Evolutionary conservation across 306 rosid species (phyloP).

Genomic region (Vicia faba): DNA sequence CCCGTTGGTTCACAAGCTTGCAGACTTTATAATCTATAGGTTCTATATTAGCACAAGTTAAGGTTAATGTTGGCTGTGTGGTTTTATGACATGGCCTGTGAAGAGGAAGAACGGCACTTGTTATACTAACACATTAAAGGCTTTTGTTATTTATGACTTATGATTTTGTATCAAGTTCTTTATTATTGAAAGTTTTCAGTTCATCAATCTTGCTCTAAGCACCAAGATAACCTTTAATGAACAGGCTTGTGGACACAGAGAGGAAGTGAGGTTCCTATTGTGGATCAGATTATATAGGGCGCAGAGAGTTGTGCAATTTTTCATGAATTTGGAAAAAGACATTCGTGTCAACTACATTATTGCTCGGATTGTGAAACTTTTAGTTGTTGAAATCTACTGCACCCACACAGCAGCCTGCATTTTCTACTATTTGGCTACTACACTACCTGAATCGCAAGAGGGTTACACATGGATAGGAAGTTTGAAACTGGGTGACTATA

Average conservation of each 20-base stretch:
- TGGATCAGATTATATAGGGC: constrained; percentile 88
- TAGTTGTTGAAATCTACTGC: constrained; percentile 93
- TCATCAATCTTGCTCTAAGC: constrained; percentile 31
- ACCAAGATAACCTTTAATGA: constrained; percentile 27
- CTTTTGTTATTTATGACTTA: constrained; percentile 11
- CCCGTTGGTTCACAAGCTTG: no score
- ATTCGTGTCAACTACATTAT: constrained; percentile 80
- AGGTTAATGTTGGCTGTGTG: constrained; percentile 22
- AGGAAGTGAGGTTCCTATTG: constrained; percentile 81
- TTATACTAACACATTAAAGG: constrained; percentile 17
- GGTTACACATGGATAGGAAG: constrained; percentile 99
- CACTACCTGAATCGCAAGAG: constrained; percentile 78
- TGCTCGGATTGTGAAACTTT: constrained; percentile 76
- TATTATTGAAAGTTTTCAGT: constrained; percentile 20
- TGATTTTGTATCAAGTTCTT: constrained; percentile 27
- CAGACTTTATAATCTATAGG: no score
- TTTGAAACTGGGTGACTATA: constrained; percentile 71
- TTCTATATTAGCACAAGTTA: no score
- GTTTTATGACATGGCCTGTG: constrained; percentile 12
- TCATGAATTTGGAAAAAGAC: constrained; percentile 78
- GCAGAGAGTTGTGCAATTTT: constrained; percentile 57
- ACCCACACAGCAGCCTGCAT: constrained; percentile 98
- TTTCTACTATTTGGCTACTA: constrained; percentile 94
- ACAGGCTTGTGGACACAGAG: constrained; percentile 75
- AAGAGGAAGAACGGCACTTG: neutral